Base-by-base conservation (phyloP, 345 rosid species). In the Reutealis trisperma region DNA sequence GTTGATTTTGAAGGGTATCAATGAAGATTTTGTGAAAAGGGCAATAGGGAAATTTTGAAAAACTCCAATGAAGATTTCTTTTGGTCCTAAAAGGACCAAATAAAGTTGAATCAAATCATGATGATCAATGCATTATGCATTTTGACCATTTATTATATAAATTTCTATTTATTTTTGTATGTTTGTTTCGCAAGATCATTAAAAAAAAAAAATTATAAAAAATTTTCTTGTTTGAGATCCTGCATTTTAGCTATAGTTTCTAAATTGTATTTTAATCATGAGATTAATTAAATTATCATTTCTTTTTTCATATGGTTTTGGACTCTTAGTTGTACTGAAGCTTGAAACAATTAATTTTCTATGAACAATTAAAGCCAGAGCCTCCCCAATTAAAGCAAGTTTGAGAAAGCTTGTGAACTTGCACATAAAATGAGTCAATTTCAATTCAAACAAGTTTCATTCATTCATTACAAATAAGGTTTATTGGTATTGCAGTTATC, bases 1-100 rank as follows among this genome's bases (percentile, higher is more conserved):
- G 37, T 8, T 34, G 62, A 52, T 71, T 82, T 79, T 80, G 84
- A 80, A 75, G 78, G 69, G 67, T 66, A 57, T 73, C 77, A 67
- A 81, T 67, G 86, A 79, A 81, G 82, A 83, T 83, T 54, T 83
- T 79, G 74, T 44, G 25, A 32, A 71, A 78, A 69, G 66, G 74
- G 67, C 22, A 71, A 58, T 68, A 32, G 55, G 66, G 24, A 61
- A 67, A 73, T 49, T 30, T 69, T 74, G 82, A 79, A 78, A 69
- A 75, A 75, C 73, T 45, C 57, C 24, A 74, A 59, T 77, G 82
- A 52, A 77, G 77, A 72, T 77, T 83, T 75, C 78, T 85, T 82
- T 77, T 67, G 75, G 62, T 71, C 32, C 78, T 3, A 67, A 69
- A 76, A 63, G 74, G 62, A 67, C 41, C 62, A 64, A 80, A 64